phyloP scores from a whole-genome alignment of 257 asterid species.

The Fraxinus americana region DNA sequence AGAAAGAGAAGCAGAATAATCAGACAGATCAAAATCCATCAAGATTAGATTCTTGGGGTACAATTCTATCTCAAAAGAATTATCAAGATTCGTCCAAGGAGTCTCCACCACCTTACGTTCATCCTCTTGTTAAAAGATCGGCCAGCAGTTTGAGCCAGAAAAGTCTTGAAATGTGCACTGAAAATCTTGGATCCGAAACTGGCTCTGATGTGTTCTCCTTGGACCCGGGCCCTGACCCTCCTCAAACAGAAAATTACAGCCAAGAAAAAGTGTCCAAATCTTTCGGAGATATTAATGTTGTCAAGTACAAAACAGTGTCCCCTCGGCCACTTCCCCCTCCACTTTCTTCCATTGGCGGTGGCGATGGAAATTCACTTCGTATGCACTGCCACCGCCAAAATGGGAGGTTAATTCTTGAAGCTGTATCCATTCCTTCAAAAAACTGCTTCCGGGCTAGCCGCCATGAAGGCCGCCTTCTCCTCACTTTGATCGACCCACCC shows the following conservation, averaged over 20 bases:
- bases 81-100: constrained; percentile 15
- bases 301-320: constrained; percentile 47
- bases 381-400: constrained; percentile 60
- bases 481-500: constrained; percentile 43
- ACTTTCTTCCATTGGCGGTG: constrained; percentile 50
- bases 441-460: constrained; percentile 63
- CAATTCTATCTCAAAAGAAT: constrained; percentile 43
- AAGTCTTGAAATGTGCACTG: constrained; percentile 85
- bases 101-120: constrained; percentile 51
- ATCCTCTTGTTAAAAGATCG: constrained; percentile 58
- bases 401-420: constrained; percentile 77
- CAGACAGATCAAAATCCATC: not conserved
- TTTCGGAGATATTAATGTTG: constrained; percentile 37
- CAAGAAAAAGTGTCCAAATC: constrained; percentile 2
- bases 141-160: constrained; percentile 49
- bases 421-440: constrained; percentile 49
- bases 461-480: constrained; percentile 63
- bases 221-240: constrained; percentile 9
- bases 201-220: constrained; percentile 67
- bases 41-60: constrained; percentile 39
- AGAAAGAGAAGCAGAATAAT: constrained; percentile 17
- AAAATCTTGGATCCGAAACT: constrained; percentile 85
- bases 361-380: constrained; percentile 54
- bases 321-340: constrained; percentile 72
- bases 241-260: constrained; percentile 18